Percentiles rank a stretch among this genome's conserved stretches.
These are phyloP conservation scores for Brassica incana DNA, from an alignment of 345 rosid species.

Conservation along the genomic window DNA sequence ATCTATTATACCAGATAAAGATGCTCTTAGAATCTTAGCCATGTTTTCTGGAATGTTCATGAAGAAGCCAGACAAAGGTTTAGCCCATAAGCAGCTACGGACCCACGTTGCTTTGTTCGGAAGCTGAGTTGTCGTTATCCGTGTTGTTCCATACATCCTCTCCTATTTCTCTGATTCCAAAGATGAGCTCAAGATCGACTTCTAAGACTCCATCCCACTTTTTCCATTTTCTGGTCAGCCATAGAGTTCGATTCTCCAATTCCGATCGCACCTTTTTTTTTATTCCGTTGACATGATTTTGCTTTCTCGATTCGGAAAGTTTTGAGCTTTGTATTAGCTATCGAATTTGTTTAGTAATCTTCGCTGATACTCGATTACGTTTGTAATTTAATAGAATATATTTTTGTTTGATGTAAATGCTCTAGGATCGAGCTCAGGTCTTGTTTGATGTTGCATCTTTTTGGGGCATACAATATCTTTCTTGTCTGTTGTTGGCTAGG, in stretches of 20 bases:
- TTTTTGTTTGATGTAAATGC: no score
- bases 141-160: constrained; percentile 70
- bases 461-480: no score
- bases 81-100: constrained; percentile 74
- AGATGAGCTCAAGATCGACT: constrained; percentile 79
- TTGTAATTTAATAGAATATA: background rate
- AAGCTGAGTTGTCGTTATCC: constrained; percentile 59
- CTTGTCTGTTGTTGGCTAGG: no score
- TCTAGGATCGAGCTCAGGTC: no score
- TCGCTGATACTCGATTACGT: background rate
- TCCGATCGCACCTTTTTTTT: background rate
- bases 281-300: background rate
- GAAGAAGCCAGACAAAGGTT: constrained; percentile 80
- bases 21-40: background rate
- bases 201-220: constrained; percentile 37
- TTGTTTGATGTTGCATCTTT: no score
- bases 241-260: background rate
- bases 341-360: background rate
- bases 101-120: constrained; percentile 62
- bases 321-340: no score
- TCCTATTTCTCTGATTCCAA: constrained; percentile 59
- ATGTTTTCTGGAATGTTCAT: constrained; percentile 85
- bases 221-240: constrained; percentile 2
- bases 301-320: background rate
- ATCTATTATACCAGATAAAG: no score